phyloP scores from a whole-genome alignment of 2,329 filamentous ascomycete genomes.

The Diaporthe velutina region DNA sequence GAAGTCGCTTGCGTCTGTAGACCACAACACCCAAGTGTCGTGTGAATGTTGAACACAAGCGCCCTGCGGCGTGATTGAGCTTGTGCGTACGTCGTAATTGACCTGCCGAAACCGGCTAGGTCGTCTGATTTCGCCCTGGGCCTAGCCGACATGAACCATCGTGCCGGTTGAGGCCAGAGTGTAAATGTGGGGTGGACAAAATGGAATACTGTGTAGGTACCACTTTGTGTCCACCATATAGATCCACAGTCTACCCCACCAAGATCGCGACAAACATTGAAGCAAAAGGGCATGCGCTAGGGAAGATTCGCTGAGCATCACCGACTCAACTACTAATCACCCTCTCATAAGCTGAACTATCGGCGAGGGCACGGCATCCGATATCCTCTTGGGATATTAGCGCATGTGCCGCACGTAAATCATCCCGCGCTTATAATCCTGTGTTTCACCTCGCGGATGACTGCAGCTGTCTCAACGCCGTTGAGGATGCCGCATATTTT shows the following conservation, averaged over 20 bases:
- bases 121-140: background rate
- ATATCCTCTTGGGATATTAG: constrained; percentile 5
- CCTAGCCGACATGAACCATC: constrained; percentile 9
- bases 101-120: constrained; percentile 8
- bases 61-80: constrained; percentile 21
- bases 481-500: background rate
- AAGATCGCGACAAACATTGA: background rate
- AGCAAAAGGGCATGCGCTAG: background rate
- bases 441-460: background rate
- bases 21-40: background rate
- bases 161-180: background rate
- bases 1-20: background rate
- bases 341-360: background rate
- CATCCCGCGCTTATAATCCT: background rate
- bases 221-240: background rate
- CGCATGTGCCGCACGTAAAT: background rate
- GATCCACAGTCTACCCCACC: background rate
- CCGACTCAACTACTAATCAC: background rate
- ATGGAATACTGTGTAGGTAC: background rate
- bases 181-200: background rate
- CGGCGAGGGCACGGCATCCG: constrained; percentile 4
- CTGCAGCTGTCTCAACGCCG: background rate
- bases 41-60: background rate
- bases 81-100: background rate
- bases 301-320: background rate